phyloP scores from a whole-genome alignment of 2,329 filamentous ascomycete species.

The Claviceps quebecensis region DNA sequence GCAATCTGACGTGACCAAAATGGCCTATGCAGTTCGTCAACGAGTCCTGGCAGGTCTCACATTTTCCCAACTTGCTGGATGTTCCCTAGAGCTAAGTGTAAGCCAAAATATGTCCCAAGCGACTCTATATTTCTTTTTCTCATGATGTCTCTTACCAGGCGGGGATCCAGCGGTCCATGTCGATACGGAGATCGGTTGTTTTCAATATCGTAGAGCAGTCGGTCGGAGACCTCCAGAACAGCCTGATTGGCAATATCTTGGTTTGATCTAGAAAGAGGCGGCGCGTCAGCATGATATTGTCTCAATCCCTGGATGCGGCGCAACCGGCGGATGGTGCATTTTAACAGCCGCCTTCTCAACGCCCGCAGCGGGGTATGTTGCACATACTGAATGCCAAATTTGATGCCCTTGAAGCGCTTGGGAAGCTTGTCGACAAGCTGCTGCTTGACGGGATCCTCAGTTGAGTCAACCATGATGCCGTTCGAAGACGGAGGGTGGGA shows the following conservation, averaged over 20 bases:
- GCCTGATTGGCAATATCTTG: slow-evolving; percentile 93
- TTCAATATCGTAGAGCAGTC: slow-evolving; percentile 82
- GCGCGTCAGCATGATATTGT: background rate
- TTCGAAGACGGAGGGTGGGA: background rate
- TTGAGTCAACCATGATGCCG: slow-evolving; percentile 4
- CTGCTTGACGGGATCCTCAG: slow-evolving; percentile 5
- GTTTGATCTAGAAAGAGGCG: slow-evolving; percentile 47
- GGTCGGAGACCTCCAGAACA: slow-evolving; percentile 86
- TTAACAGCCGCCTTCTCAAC: too few relatives aligned
- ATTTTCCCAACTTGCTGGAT: slow-evolving; percentile 67
- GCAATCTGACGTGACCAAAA: slow-evolving; percentile 84
- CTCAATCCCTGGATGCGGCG: background rate
- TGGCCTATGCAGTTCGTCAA: slow-evolving; percentile 84
- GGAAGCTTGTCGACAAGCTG: slow-evolving; percentile 66
- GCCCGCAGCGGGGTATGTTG: background rate
- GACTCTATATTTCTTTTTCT: background rate
- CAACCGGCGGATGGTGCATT: background rate
- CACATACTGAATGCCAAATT: slow-evolving; percentile 60
- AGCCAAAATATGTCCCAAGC: background rate
- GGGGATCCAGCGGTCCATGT: slow-evolving; percentile 77
- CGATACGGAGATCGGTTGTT: slow-evolving; percentile 60
- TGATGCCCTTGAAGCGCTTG: slow-evolving; percentile 80
- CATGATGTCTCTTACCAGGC: slow-evolving; percentile 38
- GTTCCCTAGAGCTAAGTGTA: slow-evolving; percentile 42
- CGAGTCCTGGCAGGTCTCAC: slow-evolving; percentile 69